Base-by-base conservation (phyloP, 1,284 basidiomycete species). In the Bjerkandera adusta region DNA sequence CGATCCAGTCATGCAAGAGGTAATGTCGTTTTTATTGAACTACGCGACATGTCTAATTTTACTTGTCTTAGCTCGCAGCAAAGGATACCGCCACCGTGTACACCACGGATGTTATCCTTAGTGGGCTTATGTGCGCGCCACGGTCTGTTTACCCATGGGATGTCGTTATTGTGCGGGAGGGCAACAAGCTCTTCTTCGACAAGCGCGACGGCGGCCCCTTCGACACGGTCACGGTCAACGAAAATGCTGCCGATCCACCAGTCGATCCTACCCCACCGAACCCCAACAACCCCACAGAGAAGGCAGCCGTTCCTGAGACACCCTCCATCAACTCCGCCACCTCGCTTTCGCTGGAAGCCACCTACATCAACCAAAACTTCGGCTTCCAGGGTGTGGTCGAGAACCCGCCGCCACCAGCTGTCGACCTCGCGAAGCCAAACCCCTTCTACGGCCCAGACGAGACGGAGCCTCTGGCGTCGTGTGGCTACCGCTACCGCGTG, bases 301-400 rank as follows among this genome's bases (percentile, higher is more conserved):
- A 84, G 57, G 65, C 68, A 36, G 68, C 76, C 12, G 68, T 71
- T 13, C 79, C 81, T 32, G 91, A 93, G 51, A 66, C 70, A 0
- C 79, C 85, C 11, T 79, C 86, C 0, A 93, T 97, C 72, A 99
- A 99, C 73, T 85, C 92, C 11, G 92, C 95, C 2, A 91, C 92
- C 1, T 93, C 92, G 1, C 78, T 99, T 39, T 95, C 94, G 2
- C 79, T 99, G 36, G 97, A 99, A 68, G 97, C 97, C 10, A 98
- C 96, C 26, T 99, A 97, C 69, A 92, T 99, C 76, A 98, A 98
- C 74, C 93, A 97, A 68, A 98, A 98, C 73, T 99, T 98, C 64
- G 87, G 89, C 24, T 97, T 96, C 77, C 97, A 99, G 70, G 87
- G 93, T 38, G 95, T 97, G 47, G 79, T 83, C 53, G 92, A 96